phyloP scores from a whole-genome alignment of 371 early-diverging fungal species.

The Mucor velutinosus region DNA sequence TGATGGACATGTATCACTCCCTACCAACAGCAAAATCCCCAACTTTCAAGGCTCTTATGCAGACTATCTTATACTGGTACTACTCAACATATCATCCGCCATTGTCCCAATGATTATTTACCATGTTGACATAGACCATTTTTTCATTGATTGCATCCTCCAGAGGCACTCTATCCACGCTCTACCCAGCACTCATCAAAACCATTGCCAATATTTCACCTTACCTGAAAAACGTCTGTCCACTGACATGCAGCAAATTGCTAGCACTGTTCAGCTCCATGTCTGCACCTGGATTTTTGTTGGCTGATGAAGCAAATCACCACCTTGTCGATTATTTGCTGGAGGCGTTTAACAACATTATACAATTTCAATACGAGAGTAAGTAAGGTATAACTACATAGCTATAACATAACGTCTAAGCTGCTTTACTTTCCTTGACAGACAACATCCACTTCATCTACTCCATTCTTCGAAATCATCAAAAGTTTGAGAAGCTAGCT shows the following conservation, averaged over 20 bases:
- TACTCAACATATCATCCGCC: not conserved
- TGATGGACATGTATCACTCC: slow-evolving; percentile 68
- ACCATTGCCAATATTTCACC: slow-evolving; percentile 85
- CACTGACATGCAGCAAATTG: slow-evolving; percentile 71
- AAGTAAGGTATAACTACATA: not conserved
- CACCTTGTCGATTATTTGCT: slow-evolving; percentile 71
- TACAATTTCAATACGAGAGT: slow-evolving; percentile 81
- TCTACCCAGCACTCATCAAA: slow-evolving; percentile 80
- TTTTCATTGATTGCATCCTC: slow-evolving; percentile 78
- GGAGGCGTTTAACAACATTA: slow-evolving; percentile 77
- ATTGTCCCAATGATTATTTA: not conserved
- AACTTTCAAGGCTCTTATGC: slow-evolving; percentile 81
- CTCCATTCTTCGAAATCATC: slow-evolving; percentile 71
- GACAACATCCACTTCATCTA: slow-evolving; percentile 79
- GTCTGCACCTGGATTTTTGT: slow-evolving; percentile 77
- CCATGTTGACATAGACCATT: slow-evolving; percentile 52
- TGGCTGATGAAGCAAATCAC: slow-evolving; percentile 79
- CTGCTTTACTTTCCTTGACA: slow-evolving; percentile 4
- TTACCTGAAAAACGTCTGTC: slow-evolving; percentile 76
- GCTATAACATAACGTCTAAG: not conserved
- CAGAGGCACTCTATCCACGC: slow-evolving; percentile 63
- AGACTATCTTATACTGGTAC: slow-evolving; percentile 78
- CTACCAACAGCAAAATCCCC: slow-evolving; percentile 68
- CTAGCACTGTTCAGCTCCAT: slow-evolving; percentile 73
- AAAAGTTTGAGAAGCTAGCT: slow-evolving; percentile 67